A percentile compares a stretch with the other conserved stretches of the same genome.
phyloP scores from a whole-genome alignment of 345 rosid genomes.

The Clarkia xantiana region DNA sequence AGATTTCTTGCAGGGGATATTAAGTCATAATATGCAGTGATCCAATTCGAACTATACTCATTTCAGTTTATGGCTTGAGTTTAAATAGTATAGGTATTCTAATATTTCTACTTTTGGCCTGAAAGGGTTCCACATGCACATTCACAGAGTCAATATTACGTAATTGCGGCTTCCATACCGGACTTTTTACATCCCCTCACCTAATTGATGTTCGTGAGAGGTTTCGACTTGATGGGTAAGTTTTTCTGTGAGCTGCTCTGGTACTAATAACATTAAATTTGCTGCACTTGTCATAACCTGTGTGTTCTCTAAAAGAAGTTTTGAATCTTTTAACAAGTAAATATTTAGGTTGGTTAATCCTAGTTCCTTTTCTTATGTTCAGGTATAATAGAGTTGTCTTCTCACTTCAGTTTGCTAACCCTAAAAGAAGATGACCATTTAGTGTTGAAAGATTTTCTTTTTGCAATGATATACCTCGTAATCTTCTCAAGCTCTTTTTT shows the following conservation, averaged over 20 bases:
- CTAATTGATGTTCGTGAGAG: constrained; percentile 87
- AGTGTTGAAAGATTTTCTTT: not conserved
- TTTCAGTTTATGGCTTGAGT: not conserved
- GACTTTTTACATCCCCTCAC: constrained; percentile 93
- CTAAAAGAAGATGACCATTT: too few species aligned
- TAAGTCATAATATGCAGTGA: too few species aligned
- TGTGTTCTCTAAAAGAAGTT: not conserved
- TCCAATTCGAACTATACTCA: too few species aligned
- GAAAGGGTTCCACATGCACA: constrained; percentile 85
- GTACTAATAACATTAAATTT: too few species aligned
- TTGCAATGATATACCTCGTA: not conserved
- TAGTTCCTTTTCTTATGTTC: too few species aligned
- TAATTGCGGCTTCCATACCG: constrained; percentile 68
- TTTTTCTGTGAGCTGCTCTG: too few species aligned
- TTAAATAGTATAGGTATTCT: not conserved
- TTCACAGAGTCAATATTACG: constrained; percentile 79
- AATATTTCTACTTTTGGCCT: constrained; percentile 8
- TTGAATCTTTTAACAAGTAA: not conserved
- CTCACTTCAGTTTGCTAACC: too few species aligned
- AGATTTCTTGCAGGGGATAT: too few species aligned
- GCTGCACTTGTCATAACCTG: not conserved
- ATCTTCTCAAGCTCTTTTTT: constrained; percentile 16
- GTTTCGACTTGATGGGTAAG: constrained; percentile 80
- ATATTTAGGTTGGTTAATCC: too few species aligned
- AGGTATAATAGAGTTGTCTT: too few species aligned